Evolutionary conservation across 139 green algal genomes (phyloP), one percentile per base, ranked within the genome.

Genomic region (Chlorella sp.): DNA sequence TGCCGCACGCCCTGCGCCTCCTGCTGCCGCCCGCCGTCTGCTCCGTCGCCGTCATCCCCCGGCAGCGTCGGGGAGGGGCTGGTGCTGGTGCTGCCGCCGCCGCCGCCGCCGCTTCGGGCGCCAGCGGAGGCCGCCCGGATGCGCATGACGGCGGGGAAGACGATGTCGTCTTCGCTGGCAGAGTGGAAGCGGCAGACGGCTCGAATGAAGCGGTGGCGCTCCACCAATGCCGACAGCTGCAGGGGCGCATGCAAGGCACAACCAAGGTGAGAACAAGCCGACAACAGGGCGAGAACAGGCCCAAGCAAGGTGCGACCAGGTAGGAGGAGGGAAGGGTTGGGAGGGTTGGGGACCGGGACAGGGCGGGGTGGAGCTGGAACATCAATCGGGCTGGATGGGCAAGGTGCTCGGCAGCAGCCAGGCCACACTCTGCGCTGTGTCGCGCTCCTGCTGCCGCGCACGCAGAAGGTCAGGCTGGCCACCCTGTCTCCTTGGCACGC

Each of bases 181-280:
- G 93, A 96, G 95, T 99, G 97, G 92, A 98, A 99, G 82, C 94
- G 90, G 93, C 95, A 98, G 24, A 99, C 95, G n/a, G 95, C 92
- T 28, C 96, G 94, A 86, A 99, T 95, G 90, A 99, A 99, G 81
- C 96, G 92, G 92, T 98, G 92, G 76, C 89, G 91, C 84, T 98
- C 96, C 69, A 96, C 91, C 73, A 99, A 93, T 15, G 91, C 88
- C 0, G 89, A 90, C 75, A 98, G 91, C 89, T 95, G 91, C 21
- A 48, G 73, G 0, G 90, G 75, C 28, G 73, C 7, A 12, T 16
- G 28, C 3, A 24, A 42, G 36, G 73, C 19, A 42, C 5, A 24
- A 2, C 36, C 15, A 24, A 39, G 73, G 26, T 22, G 36, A n/a
- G n/a, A n/a, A n/a, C n/a, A n/a, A n/a, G n/a, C n/a, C n/a, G n/a